Base-by-base conservation (phyloP, 768 basidiomycete species). In the Xerocomellus amylosporus region DNA sequence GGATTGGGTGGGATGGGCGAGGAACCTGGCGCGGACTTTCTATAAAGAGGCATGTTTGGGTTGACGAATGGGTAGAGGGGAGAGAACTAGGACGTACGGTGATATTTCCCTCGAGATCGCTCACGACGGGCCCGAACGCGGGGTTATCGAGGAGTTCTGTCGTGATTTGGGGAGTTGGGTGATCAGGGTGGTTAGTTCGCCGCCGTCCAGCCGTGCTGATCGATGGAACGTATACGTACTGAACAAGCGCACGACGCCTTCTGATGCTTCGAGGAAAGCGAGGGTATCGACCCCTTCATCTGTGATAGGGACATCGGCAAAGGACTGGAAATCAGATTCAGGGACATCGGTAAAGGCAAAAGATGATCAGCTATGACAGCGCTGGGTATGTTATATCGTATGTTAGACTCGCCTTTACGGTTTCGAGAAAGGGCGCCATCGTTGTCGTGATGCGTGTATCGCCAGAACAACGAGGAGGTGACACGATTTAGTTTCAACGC, bases 51-150 rank as follows among this genome's bases (percentile, higher is more conserved):
- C 1, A 20, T 17, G 15, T 24, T 38, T 31, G 17, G 51, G n/a
- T 52, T 38, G 28, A 28, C 5, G 30, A 36, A 43, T 5, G 28
- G 19, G 28, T 28, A 5, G 22, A 26, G 8, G 7, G 22, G 22
- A 10, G n/a, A 26, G 3, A 15, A 24, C 1, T 46, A 15, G 30
- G 1, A 69, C 83, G 64, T 64, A 97, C 96, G 46, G 77, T 74
- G 73, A 98, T 97, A 75, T 99, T 99, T 30, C 93, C 92, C 52
- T 81, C 89, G 63, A 99, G 63, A 74, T 99, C 97, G 62, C 67
- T 79, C 72, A 93, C 86, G 17, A 99, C 97, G 36, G 87, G 77
- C 1, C 74, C 62, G 70, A 99, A 98, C 3, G 95, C 90, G 2
- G 67, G 55, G 55, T 67, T 68, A 1, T 61, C 46, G 22, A 68